Base-by-base conservation (phyloP, 768 basidiomycete genomes). In the Pholiota conissans region DNA sequence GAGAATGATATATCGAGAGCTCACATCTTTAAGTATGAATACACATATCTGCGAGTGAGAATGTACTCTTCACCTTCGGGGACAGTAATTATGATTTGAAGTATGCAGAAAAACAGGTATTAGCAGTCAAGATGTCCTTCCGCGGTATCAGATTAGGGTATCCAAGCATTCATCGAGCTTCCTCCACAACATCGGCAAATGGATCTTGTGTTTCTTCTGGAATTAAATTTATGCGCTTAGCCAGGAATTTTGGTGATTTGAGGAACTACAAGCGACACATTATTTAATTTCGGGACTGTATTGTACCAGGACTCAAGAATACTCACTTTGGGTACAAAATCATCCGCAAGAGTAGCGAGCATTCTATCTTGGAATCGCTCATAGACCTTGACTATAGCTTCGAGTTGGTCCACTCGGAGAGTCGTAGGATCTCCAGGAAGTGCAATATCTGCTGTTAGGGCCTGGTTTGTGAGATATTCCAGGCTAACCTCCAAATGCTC, bases 211-310 rank as follows among this genome's bases (percentile, higher is more conserved):
- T 20, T 5, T 52, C 50, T 39, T 39, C 34, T 37, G 5, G 16
- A 37, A 39, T 3, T n/a, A 22, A 9, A 37, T 39, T n/a, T 14
- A 35, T 39, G 20, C 35, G 50, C 24, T 22, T 35, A 26, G 50
- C 32, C 50, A 35, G 20, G 50, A 35, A 52, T 13, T n/a, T 37
- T 14, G 50, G 50, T 13, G 32, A 52, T 10, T 37, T 52, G 24
- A 52, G 32, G 35, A 52, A 52, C 50, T 52, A n/a, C 14, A 24
- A 30, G 22, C n/a, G n/a, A n/a, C n/a, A n/a, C n/a, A n/a, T n/a
- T n/a, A n/a, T n/a, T n/a, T n/a, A n/a, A n/a, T n/a, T n/a, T n/a
- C n/a, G n/a, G n/a, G n/a, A n/a, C n/a, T n/a, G n/a, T n/a, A n/a
- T n/a, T n/a, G n/a, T n/a, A n/a, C n/a, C n/a, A n/a, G n/a, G n/a